Evolutionary conservation across 208 protist species (phyloP), one percentile per base, ranked within the genome.

Genomic region (Leishmania aethiopica): DNA sequence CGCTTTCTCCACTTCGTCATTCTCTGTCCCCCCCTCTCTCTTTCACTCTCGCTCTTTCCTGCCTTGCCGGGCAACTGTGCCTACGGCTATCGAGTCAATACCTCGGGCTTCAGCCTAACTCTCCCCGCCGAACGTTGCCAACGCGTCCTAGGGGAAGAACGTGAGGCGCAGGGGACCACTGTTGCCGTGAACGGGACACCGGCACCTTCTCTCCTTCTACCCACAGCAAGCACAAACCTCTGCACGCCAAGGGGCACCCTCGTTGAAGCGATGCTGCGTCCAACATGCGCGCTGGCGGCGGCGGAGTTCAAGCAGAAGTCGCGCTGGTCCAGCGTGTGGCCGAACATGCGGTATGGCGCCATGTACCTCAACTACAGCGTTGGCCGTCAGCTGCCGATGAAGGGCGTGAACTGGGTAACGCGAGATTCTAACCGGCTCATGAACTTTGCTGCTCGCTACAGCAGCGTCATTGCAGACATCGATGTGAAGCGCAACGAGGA

Each of bases 281-380:
- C 75, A 55, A 83, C 87, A 40, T 72, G 79, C 66, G 73, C 90
- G 70, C n/a, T 91, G 55, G 71, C 77, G 40, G 94, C 94, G 70
- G 92, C 93, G 80, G 94, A 97, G 85, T 97, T 97, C 87, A 97
- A 97, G 85, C 94, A 97, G 86, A 97, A 97, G 83, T 96, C 93
- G 11, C 89, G 93, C n/a, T 96, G 92, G 92, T 92, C 91, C n/a
- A 78, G 78, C 22, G 93, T 96, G 77, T 97, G 93, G 93, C 94
- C 94, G n/a, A 95, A 96, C 84, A 96, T 96, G 93, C 92, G 88
- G 73, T 97, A 97, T 80, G 94, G 94, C 62, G 86, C 92, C 47
- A 96, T 96, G 93, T 97, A 91, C 71, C 92, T 97, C 25, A 89
- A 84, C 80, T 97, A 96, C 85, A 93, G 91, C 64, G 88, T 94